Conservation (phyloP, 345 rosid genomes). For the Salix purpurea region DNA sequence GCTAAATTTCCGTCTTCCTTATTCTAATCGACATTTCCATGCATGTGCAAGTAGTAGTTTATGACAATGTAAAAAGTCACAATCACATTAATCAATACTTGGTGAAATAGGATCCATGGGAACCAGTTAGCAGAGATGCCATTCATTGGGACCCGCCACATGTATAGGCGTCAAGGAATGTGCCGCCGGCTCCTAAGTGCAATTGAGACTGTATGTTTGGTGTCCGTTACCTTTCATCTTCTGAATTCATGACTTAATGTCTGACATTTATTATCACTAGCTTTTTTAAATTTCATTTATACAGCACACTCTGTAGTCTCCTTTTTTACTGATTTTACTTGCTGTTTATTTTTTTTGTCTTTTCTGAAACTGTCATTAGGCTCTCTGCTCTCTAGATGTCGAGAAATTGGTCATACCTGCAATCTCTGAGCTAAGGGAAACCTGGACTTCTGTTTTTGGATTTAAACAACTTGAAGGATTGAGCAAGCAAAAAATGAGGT, state of each 20-base stretch:
- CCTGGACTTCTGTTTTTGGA: constrained; percentile 89
- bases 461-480: constrained; percentile 52
- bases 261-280: background rate
- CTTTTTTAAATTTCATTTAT: background rate
- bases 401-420: constrained; percentile 92
- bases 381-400: constrained; percentile 59
- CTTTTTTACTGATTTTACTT: background rate
- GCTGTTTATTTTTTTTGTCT: background rate
- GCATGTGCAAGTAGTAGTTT: background rate
- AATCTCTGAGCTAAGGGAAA: constrained; percentile 68
- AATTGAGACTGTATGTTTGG: constrained; percentile 69
- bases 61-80: constrained; percentile 3
- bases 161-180: constrained; percentile 92
- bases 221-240: background rate
- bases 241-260: background rate
- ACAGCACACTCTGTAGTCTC: background rate
- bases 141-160: constrained; percentile 82
- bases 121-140: constrained; percentile 94
- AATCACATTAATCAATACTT: constrained; percentile 2
- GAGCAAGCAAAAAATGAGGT: constrained; percentile 43
- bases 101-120: constrained; percentile 68
- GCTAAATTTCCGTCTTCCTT: background rate
- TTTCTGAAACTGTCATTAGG: constrained; percentile 41
- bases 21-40: background rate
- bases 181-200: constrained; percentile 81